Percentiles rank a stretch among this genome's conserved stretches.
phyloP scores from a whole-genome alignment of 805 yeast species.

The Blastobotrys parvus region DNA sequence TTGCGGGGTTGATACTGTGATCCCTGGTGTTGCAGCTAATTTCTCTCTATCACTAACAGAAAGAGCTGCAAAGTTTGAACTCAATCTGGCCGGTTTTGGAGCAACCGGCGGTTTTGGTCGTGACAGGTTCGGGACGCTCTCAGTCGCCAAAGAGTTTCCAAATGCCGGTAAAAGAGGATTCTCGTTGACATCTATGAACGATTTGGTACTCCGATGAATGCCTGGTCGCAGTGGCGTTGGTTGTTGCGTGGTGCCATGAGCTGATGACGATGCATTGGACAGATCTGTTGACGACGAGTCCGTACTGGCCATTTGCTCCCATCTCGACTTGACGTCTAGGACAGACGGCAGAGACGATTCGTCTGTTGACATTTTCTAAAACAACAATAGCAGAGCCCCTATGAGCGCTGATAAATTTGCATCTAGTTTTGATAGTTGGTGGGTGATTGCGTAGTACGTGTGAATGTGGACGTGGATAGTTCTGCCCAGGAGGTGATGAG shows the following conservation, averaged over 20 bases:
- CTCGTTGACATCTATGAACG: background rate
- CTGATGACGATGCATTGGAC: background rate
- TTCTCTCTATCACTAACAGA: background rate
- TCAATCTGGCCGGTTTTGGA: slow-evolving; percentile 15
- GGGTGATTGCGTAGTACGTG: no score
- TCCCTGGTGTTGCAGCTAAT: slow-evolving; percentile 1
- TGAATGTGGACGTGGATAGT: no score
- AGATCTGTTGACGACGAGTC: background rate
- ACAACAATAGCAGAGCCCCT: no score
- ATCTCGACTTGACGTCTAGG: slow-evolving; percentile 12
- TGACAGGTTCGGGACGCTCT: background rate
- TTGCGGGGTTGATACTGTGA: background rate
- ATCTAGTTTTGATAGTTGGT: no score
- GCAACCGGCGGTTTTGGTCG: slow-evolving; percentile 10
- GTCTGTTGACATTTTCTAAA: slow-evolving; percentile 16
- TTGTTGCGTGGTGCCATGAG: no score
- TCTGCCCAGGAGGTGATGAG: no score
- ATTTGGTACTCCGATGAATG: background rate
- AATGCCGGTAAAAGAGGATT: no score
- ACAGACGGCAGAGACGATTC: slow-evolving; percentile 19
- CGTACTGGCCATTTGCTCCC: slow-evolving; percentile 14
- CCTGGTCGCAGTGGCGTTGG: background rate
- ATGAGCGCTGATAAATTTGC: no score
- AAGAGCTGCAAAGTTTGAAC: background rate
- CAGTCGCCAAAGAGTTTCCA: background rate